phyloP scores from a whole-genome alignment of 2,329 filamentous ascomycete species.

The Monilinia aucupariae region DNA sequence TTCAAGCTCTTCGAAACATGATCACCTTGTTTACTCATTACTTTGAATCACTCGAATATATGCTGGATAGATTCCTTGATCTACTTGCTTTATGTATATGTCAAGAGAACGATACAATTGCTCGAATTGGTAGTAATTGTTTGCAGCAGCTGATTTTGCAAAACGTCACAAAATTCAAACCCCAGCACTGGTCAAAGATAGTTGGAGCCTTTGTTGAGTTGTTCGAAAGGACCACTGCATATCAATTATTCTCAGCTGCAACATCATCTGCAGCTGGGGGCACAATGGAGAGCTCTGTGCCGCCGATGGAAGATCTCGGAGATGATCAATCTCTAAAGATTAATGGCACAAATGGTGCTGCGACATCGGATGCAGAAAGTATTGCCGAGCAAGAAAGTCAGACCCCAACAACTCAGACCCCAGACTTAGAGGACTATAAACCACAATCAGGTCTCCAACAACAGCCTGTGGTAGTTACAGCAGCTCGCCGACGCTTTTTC shows the following conservation, averaged over 20 bases:
- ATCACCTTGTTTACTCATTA: constrained; percentile 98
- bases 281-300: constrained; percentile 46
- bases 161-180: constrained; percentile 86
- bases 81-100: constrained; percentile 93
- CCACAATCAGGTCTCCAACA: constrained; percentile 72
- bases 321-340: constrained; percentile 55
- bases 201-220: constrained; percentile 94
- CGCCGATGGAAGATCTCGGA: constrained; percentile 28
- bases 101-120: constrained; percentile 98
- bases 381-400: constrained; percentile 33
- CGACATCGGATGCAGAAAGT: constrained; percentile 31
- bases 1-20: constrained; percentile 96
- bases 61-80: constrained; percentile 96
- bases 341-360: constrained; percentile 46
- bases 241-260: constrained; percentile 87
- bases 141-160: constrained; percentile 93
- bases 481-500: constrained; percentile 89
- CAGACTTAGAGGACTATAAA: constrained; percentile 70
- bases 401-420: constrained; percentile 26
- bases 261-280: constrained; percentile 49
- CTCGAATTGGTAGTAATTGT: constrained; percentile 96
- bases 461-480: constrained; percentile 86
- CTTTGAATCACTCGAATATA: constrained; percentile 91
- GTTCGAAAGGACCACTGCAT: constrained; percentile 89
- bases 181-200: constrained; percentile 87